A percentile compares a stretch with the other conserved stretches of the same genome.
Evolutionary conservation across 78 protist species (phyloP).

Genomic region (Neovahlkampfia damariscottae): DNA sequence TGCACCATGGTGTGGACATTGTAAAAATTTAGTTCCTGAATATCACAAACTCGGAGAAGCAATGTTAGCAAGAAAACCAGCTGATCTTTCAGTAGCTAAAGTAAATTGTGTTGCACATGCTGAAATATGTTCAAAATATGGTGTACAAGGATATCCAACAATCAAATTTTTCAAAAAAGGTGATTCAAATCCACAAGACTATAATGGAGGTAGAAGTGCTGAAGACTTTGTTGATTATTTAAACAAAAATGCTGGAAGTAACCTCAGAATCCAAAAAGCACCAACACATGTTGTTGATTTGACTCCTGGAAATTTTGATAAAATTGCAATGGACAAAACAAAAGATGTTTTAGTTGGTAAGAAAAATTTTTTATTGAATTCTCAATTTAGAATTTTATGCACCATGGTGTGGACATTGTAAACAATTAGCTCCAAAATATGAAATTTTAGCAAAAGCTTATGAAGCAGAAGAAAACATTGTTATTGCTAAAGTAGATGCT

Average conservation of each 20-base stretch:
- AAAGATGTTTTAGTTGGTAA: constrained; percentile 21
- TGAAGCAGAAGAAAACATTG: constrained; percentile 16
- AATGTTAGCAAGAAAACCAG: constrained; percentile 16
- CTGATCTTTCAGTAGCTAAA: constrained; percentile 49
- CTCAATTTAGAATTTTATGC: constrained; percentile 39
- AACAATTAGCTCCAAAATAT: constrained; percentile 24
- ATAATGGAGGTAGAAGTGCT: constrained; percentile 53
- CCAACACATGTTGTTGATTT: constrained; percentile 47
- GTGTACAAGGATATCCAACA: constrained; percentile 78
- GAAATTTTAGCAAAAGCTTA: constrained; percentile 57
- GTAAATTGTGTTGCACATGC: constrained; percentile 52
- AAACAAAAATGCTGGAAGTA: constrained; percentile 30
- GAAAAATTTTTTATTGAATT: neutral
- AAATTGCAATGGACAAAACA: constrained; percentile 25
- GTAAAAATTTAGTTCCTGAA: constrained; percentile 65
- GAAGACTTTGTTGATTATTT: constrained; percentile 49
- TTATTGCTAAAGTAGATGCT: constrained; percentile 70
- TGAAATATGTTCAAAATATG: constrained; percentile 37
- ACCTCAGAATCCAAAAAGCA: constrained; percentile 14
- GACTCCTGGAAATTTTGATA: constrained; percentile 45
- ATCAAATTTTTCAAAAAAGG: constrained; percentile 68
- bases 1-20: constrained; percentile 83
- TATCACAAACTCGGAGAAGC: constrained; percentile 51
- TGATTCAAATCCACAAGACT: constrained; percentile 19
- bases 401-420: constrained; percentile 50